Evolutionary conservation across 2,329 filamentous ascomycete species (phyloP), one percentile per base, ranked within the genome.

Genomic region (Drechslera avenae): DNA sequence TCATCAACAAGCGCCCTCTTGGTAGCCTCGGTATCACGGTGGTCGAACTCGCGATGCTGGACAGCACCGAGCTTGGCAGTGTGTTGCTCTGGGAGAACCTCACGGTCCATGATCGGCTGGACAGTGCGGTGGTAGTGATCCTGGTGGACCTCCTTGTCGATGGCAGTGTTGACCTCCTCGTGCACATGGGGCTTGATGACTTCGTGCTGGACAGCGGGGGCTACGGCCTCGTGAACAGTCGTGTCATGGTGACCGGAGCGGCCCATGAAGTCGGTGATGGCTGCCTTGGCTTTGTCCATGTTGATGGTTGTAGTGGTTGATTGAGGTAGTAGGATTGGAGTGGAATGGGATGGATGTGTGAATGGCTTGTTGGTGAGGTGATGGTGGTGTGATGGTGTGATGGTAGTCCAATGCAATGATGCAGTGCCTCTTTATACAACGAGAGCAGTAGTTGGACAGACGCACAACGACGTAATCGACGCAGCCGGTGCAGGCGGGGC

Each of bases 81-180:
- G 66, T 89, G 86, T 69, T 85, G 74, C 72, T 89, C 86, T 0
- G 86, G 83, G 0, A 81, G 71, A 8, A 78, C 77, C 63, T 83
- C 83, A 56, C 78, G 73, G 60, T 84, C 77, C 14, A 76, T 50
- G 18, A 90, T 74, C 0, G 87, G 87, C 73, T 90, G 87, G 1
- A 89, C 75, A 0, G 84, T 85, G 39, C 85, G 87, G 69, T 90
- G 86, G 69, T 88, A 84, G 62, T 90, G 87, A 52, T 89, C 84
- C 68, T 89, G 86, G 66, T 90, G 86, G 3, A 89, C 76, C 62
- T 90, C 87, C 59, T 82, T 83, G 66, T 90, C 85, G 19, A 89
- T 71, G 5, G 84, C 86, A 1, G 83, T 86, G 16, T 76, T 79
- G 8, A 83, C 61, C n/a, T 86, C 73, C 64, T 89, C 84, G 47